These are phyloP conservation scores for Rhizophora mangle DNA, from an alignment of 345 rosid species.

Conservation along the genomic window DNA sequence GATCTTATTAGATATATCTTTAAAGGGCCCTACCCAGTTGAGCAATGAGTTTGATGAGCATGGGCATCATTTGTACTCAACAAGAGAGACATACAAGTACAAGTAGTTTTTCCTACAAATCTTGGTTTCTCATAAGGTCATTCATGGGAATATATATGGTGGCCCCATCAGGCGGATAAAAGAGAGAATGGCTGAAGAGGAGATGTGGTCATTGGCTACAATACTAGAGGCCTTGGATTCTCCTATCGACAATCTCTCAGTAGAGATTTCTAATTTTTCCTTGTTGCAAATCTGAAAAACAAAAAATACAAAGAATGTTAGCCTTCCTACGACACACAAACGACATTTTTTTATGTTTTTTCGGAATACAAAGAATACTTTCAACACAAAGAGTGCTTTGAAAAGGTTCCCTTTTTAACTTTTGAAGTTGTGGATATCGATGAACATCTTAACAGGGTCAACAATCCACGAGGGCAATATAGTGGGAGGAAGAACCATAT, in stretches of 20 bases:
- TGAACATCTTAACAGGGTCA: conserved; percentile 45
- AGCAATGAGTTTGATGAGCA: neutral
- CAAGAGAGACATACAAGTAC: conserved; percentile 11
- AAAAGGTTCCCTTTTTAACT: conserved; percentile 20
- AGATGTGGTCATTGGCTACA: conserved; percentile 20
- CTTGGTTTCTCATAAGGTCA: conserved; percentile 1
- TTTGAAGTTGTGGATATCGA: conserved; percentile 36
- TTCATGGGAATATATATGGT: conserved; percentile 4
- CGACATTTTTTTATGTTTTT: too few relatives aligned
- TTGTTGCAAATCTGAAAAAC: conserved; percentile 9
- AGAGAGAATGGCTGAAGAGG: neutral
- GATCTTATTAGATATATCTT: neutral
- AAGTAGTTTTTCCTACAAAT: conserved; percentile 1
- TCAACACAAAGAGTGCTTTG: conserved; percentile 29
- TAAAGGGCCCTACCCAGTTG: neutral
- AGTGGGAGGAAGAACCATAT: conserved; percentile 56
- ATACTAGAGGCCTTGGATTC: conserved; percentile 35
- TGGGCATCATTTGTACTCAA: conserved; percentile 1
- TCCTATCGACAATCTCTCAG: conserved; percentile 15
- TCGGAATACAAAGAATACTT: too few relatives aligned
- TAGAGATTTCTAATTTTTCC: neutral
- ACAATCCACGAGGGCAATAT: conserved; percentile 16
- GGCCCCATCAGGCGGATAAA: conserved; percentile 8
- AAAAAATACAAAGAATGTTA: neutral
- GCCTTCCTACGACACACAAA: too few relatives aligned